Conservation (phyloP, 2,329 filamentous ascomycete species). For the Cercospora sp. region DNA sequence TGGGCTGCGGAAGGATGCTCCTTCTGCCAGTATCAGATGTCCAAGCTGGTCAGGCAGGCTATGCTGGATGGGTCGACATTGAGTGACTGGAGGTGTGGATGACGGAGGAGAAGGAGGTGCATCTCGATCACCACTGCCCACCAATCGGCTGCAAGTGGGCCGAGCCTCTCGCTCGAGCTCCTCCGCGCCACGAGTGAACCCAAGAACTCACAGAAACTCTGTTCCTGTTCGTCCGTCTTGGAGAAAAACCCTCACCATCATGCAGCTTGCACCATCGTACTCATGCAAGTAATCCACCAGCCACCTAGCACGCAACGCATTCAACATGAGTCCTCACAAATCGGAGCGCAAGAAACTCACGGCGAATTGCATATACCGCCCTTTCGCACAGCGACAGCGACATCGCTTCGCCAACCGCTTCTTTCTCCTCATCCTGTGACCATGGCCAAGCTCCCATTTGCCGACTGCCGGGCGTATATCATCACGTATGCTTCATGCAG, state of each 20-base stretch:
- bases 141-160: not conserved
- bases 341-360: not conserved
- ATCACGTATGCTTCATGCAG: slow-evolving; percentile 10
- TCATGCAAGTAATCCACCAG: not conserved
- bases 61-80: not conserved
- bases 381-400: slow-evolving; percentile 7
- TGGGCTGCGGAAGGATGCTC: not conserved
- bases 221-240: not conserved
- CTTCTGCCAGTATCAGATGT: not conserved
- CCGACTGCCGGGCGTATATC: slow-evolving; percentile 17
- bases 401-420: slow-evolving; percentile 5
- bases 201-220: not conserved
- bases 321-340: not conserved
- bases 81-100: not conserved
- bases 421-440: not conserved
- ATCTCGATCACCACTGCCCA: not conserved
- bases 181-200: not conserved
- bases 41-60: not conserved
- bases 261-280: not conserved
- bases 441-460: slow-evolving; percentile 18
- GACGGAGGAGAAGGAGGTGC: not conserved
- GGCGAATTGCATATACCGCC: not conserved
- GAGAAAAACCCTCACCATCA: not conserved
- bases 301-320: not conserved
- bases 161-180: not conserved